phyloP scores from a whole-genome alignment of 1,284 basidiomycete genomes.

The Malassezia japonica region DNA sequence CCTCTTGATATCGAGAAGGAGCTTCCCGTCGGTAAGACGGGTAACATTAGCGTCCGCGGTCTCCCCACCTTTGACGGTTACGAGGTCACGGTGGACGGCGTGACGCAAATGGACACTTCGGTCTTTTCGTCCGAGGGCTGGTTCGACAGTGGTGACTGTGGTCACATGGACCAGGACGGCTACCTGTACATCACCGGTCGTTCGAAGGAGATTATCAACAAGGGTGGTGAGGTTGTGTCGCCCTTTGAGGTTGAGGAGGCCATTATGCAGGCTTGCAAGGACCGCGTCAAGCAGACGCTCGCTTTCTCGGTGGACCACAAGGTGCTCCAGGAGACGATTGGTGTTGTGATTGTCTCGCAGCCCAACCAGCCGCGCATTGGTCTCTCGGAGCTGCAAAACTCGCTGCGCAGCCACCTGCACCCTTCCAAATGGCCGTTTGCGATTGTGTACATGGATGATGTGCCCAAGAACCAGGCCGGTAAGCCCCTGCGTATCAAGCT shows the following conservation, averaged over 20 bases:
- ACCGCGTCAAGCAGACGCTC: constrained; percentile 46
- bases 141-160: constrained; percentile 49
- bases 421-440: constrained; percentile 48
- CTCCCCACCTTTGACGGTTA: constrained; percentile 47
- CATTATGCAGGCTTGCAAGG: constrained; percentile 43
- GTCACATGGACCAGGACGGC: constrained; percentile 48
- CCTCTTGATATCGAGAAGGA: constrained; percentile 43
- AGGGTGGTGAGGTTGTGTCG: constrained; percentile 48
- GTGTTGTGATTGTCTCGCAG: constrained; percentile 46
- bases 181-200: constrained; percentile 48
- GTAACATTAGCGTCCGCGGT: constrained; percentile 43
- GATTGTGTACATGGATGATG: constrained; percentile 47
- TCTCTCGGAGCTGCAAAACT: constrained; percentile 45
- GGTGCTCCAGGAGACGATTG: constrained; percentile 48
- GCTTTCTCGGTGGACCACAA: constrained; percentile 47
- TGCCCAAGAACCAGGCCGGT: constrained; percentile 48
- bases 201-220: constrained; percentile 49
- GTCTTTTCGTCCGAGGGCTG: constrained; percentile 45
- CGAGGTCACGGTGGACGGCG: constrained; percentile 33
- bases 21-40: constrained; percentile 41
- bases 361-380: constrained; percentile 47
- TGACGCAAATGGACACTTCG: constrained; percentile 42
- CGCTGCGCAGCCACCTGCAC: constrained; percentile 44
- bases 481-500: constrained; percentile 49
- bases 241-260: constrained; percentile 49